Evolutionary conservation across 257 asterid genomes (phyloP).

Genomic region (Ligustrum vulgare): DNA sequence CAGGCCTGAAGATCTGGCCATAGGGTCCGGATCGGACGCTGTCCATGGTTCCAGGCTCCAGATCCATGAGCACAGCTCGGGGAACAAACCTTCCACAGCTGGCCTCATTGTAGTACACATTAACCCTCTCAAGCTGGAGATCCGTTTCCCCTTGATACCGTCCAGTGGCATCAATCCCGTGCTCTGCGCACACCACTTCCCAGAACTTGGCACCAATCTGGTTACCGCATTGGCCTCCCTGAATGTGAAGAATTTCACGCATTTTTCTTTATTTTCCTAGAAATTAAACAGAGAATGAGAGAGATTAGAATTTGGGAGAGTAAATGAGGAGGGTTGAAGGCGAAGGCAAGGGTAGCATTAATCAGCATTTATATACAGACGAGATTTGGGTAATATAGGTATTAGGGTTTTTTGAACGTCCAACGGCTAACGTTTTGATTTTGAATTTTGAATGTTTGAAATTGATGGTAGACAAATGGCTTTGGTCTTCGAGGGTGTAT

Average conservation of each 20-base stretch:
- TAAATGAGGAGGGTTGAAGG: conserved; percentile 4
- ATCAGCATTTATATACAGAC: background rate
- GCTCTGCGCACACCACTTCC: conserved; percentile 54
- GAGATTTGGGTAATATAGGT: background rate
- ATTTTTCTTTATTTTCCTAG: conserved; percentile 17
- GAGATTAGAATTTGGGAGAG: background rate
- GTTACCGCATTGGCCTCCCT: conserved; percentile 58
- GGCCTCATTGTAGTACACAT: conserved; percentile 53
- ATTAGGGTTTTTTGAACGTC: background rate
- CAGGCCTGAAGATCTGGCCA: conserved; percentile 56
- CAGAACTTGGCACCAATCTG: conserved; percentile 54
- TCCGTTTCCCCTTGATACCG: conserved; percentile 42
- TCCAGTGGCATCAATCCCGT: conserved; percentile 50
- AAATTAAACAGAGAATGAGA: background rate
- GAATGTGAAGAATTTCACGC: conserved; percentile 57
- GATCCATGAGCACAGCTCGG: conserved; percentile 56
- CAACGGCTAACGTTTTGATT: background rate
- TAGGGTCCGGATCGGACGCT: conserved; percentile 46
- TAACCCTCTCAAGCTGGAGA: conserved; percentile 46
- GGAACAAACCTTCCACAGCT: conserved; percentile 47
- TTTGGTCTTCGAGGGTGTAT: background rate
- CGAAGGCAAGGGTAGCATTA: background rate
- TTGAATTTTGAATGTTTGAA: background rate
- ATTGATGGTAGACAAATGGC: background rate
- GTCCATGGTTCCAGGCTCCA: conserved; percentile 56